Evolutionary conservation across 202 grass and related monocot genomes (phyloP).

Genomic region (Elaeis oleifera): DNA sequence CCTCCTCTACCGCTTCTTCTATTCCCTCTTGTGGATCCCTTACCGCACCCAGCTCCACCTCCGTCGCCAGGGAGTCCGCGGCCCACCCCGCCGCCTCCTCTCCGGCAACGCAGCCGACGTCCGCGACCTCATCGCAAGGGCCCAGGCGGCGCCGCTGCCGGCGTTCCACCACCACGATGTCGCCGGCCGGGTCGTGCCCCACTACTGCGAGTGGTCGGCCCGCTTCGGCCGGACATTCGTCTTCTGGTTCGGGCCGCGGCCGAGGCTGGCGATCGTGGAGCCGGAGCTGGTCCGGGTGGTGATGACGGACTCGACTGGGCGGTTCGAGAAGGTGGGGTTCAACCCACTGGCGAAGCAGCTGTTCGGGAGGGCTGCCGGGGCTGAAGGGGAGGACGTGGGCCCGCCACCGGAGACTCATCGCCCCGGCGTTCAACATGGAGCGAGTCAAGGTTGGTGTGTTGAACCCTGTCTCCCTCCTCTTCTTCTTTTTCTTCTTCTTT

Average conservation of each 20-base stretch:
- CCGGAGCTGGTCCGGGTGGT: constrained; percentile 41
- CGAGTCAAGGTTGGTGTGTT: constrained; percentile 43
- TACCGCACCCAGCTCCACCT: constrained; percentile 31
- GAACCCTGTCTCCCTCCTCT: neutral
- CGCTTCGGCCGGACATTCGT: constrained; percentile 49
- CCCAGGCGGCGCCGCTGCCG: constrained; percentile 36
- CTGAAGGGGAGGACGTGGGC: constrained; percentile 56
- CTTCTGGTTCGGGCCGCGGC: constrained; percentile 56
- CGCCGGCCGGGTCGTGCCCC: constrained; percentile 42
- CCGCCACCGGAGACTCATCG: constrained; percentile 47
- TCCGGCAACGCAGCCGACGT: constrained; percentile 40
- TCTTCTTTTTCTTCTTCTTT: neutral
- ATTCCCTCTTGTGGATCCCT: constrained; percentile 45
- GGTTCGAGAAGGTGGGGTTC: constrained; percentile 28
- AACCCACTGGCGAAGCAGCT: constrained; percentile 56
- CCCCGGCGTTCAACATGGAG: constrained; percentile 81
- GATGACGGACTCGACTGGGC: constrained; percentile 44
- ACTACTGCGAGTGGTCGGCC: constrained; percentile 44
- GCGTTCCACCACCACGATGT: constrained; percentile 40
- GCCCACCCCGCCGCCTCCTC: constrained; percentile 41
- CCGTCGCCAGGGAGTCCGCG: constrained; percentile 40
- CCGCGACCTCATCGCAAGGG: constrained; percentile 21
- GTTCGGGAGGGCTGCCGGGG: constrained; percentile 47
- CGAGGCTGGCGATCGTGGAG: constrained; percentile 45
- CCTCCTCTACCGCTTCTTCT: constrained; percentile 23